phyloP scores from a whole-genome alignment of 768 basidiomycete genomes.

The Mycena galericulata region DNA sequence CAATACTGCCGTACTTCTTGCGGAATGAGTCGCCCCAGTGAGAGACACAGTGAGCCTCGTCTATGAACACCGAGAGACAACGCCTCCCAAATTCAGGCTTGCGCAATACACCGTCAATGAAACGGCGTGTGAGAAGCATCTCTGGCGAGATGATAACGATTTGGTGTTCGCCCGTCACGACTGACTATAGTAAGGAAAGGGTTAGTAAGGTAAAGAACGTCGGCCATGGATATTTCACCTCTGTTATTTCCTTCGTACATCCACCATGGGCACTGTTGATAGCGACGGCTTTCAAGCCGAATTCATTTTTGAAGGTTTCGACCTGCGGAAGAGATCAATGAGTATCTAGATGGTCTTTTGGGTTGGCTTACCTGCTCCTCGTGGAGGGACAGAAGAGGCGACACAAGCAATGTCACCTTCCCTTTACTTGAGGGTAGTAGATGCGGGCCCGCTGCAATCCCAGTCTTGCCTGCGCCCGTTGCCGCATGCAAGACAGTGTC shows the following conservation, averaged over 20 bases:
- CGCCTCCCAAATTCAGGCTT: slow-evolving; percentile 15
- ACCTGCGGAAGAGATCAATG: not conserved
- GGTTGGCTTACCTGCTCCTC: slow-evolving; percentile 13
- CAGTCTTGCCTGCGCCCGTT: slow-evolving; percentile 19
- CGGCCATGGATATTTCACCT: not conserved
- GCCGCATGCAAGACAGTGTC: slow-evolving; percentile 8
- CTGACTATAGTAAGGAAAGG: not conserved
- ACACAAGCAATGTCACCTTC: slow-evolving; percentile 11
- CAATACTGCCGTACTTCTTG: slow-evolving; percentile 45
- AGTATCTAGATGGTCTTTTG: not conserved
- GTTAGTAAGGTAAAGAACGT: not conserved
- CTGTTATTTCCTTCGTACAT: slow-evolving; percentile 7
- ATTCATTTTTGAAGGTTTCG: slow-evolving; percentile 2
- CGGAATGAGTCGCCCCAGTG: slow-evolving; percentile 52
- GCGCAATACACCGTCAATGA: slow-evolving; percentile 18
- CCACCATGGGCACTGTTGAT: slow-evolving; percentile 25
- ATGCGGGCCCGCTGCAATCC: slow-evolving; percentile 24
- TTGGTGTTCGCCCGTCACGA: slow-evolving; percentile 11
- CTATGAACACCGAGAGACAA: slow-evolving; percentile 17
- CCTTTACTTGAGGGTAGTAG: slow-evolving; percentile 19
- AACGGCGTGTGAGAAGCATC: slow-evolving; percentile 13
- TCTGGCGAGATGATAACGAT: slow-evolving; percentile 16
- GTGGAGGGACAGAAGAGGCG: slow-evolving; percentile 16
- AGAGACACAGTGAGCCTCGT: slow-evolving; percentile 52
- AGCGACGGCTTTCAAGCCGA: slow-evolving; percentile 9